These are phyloP conservation scores for Nemania sp. DNA, from an alignment of 2,329 filamentous ascomycete species.

Conservation along the genomic window DNA sequence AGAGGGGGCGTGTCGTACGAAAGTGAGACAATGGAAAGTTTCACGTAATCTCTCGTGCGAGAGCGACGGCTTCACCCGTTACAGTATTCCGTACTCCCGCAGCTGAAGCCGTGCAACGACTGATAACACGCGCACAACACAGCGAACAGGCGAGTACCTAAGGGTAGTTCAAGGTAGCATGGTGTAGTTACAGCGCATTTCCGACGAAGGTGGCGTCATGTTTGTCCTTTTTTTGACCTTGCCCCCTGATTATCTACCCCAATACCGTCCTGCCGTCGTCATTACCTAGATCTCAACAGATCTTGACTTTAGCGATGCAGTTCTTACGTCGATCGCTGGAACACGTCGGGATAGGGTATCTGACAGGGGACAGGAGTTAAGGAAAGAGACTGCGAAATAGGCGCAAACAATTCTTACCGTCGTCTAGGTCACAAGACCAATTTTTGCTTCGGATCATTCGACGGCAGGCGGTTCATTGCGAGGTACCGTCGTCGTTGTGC, in stretches of 20 bases:
- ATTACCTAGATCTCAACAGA: neutral
- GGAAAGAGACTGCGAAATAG: constrained; percentile 33
- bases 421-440: constrained; percentile 33
- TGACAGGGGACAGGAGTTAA: constrained; percentile 2
- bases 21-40: constrained; percentile 20
- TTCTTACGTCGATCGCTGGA: constrained; percentile 9
- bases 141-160: neutral
- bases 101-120: constrained; percentile 33
- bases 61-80: constrained; percentile 31
- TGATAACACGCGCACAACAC: constrained; percentile 1
- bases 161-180: constrained; percentile 1
- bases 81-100: constrained; percentile 36
- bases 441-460: constrained; percentile 2
- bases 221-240: constrained; percentile 10
- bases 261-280: too few relatives aligned
- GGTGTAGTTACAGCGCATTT: constrained; percentile 20
- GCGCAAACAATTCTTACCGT: constrained; percentile 7
- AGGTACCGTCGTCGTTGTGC: constrained; percentile 19
- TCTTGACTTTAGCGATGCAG: constrained; percentile 8
- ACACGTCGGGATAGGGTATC: constrained; percentile 5
- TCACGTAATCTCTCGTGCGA: constrained; percentile 24
- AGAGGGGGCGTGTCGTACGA: constrained; percentile 13
- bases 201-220: constrained; percentile 16
- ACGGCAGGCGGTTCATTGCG: constrained; percentile 5
- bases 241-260: neutral